These are phyloP conservation scores for Beverwykella pulmonaria DNA, from an alignment of 495 filamentous ascomycete species.

Conservation along the genomic window DNA sequence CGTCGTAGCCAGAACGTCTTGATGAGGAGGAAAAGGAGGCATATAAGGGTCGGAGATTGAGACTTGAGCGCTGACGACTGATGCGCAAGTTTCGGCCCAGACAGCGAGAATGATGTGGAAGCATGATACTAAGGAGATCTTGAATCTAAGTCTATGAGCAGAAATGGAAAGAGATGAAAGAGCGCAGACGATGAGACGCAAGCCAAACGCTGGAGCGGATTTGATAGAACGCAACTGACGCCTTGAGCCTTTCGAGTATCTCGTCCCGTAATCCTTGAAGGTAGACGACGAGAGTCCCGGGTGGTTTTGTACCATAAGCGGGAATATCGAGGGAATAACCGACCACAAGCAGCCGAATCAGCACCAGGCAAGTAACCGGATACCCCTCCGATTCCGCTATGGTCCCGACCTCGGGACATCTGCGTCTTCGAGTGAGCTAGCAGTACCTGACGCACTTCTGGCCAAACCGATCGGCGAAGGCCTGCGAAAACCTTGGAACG, in stretches of 20 bases:
- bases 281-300: background rate
- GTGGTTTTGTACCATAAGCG: background rate
- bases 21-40: conserved; percentile 51
- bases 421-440: background rate
- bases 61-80: background rate
- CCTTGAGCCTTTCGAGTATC: background rate
- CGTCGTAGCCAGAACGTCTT: conserved; percentile 51
- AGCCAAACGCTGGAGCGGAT: background rate
- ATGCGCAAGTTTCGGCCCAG: conserved; percentile 5
- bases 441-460: no score
- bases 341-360: background rate
- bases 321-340: conserved; percentile 11
- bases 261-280: background rate
- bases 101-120: conserved; percentile 14
- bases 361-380: conserved; percentile 11
- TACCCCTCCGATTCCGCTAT: background rate
- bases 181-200: background rate
- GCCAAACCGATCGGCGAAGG: no score
- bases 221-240: background rate
- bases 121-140: conserved; percentile 4
- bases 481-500: background rate
- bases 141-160: background rate
- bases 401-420: background rate
- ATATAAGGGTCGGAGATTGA: conserved; percentile 1
- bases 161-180: background rate